A percentile compares a stretch with the other conserved stretches of the same genome.
Conservation (phyloP, 2,329 filamentous ascomycete genomes). For the Paecilomyces formosus region DNA sequence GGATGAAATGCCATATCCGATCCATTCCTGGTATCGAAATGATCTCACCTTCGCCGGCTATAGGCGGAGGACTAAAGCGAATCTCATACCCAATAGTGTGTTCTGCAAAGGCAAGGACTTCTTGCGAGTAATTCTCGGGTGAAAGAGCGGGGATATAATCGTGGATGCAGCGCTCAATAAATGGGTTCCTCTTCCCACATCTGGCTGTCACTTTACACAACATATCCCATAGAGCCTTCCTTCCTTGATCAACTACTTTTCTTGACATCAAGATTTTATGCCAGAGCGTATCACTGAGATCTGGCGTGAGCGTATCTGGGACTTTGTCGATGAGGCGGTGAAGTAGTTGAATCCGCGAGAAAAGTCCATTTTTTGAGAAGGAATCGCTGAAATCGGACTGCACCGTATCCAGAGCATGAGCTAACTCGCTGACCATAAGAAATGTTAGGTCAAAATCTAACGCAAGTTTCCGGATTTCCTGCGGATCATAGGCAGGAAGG, state of each 20-base stretch:
- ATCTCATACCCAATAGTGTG: conserved; percentile 43
- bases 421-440: conserved; percentile 59
- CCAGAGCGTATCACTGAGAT: conserved; percentile 63
- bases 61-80: conserved; percentile 48
- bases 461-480: conserved; percentile 52
- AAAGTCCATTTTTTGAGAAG: conserved; percentile 38
- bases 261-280: conserved; percentile 60
- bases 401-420: conserved; percentile 44
- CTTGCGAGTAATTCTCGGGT: conserved; percentile 29
- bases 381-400: conserved; percentile 32
- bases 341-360: conserved; percentile 52
- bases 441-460: conserved; percentile 54
- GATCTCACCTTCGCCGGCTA: conserved; percentile 29
- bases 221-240: conserved; percentile 62
- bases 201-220: conserved; percentile 40
- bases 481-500: conserved; percentile 32
- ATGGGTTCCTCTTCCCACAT: conserved; percentile 25
- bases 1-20: conserved; percentile 74
- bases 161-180: conserved; percentile 38
- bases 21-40: conserved; percentile 50
- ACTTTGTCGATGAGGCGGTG: conserved; percentile 52
- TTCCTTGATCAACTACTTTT: conserved; percentile 53
- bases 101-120: conserved; percentile 37
- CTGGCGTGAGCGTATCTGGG: conserved; percentile 54
- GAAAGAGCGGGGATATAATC: conserved; percentile 33